Evolutionary conservation across 352 stramenopile species (phyloP).

Genomic region (Phytophthora sp.): DNA sequence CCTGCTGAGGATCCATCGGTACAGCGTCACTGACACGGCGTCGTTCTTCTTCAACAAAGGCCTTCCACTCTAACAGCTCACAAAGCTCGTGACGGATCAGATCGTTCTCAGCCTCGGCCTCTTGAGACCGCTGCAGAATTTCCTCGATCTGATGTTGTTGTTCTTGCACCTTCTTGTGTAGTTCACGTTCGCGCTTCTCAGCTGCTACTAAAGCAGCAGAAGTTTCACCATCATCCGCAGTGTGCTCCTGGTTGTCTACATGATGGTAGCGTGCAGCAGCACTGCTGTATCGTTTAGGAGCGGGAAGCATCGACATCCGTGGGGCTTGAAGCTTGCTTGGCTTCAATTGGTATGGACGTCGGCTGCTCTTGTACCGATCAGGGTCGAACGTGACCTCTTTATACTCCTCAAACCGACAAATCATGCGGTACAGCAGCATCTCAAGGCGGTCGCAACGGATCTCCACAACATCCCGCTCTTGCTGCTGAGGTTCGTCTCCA

Average conservation of each 20-base stretch:
- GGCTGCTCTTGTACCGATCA: constrained; percentile 37
- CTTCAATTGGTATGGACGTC: constrained; percentile 26
- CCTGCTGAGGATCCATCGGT: constrained; percentile 22
- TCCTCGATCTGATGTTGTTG: constrained; percentile 37
- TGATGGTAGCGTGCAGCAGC: constrained; percentile 39
- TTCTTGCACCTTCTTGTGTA: constrained; percentile 60
- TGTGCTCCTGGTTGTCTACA: constrained; percentile 52
- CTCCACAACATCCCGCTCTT: constrained; percentile 50
- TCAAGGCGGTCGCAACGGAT: constrained; percentile 74
- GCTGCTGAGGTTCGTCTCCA: constrained; percentile 30
- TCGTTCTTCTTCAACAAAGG: constrained; percentile 57
- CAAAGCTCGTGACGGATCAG: constrained; percentile 72
- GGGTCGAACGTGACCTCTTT: constrained; percentile 70
- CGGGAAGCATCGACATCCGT: constrained; percentile 46
- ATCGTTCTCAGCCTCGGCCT: constrained; percentile 72
- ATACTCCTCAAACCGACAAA: constrained; percentile 86
- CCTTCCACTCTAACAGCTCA: constrained; percentile 80
- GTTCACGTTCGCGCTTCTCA: constrained; percentile 42
- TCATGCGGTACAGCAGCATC: constrained; percentile 88
- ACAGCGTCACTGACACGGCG: constrained; percentile 42
- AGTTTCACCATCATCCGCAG: constrained; percentile 34
- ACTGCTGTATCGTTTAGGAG: constrained; percentile 53
- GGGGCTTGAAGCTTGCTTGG: constrained; percentile 50
- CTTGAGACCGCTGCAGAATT: constrained; percentile 37
- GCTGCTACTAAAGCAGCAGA: constrained; percentile 25